A percentile compares a stretch with the other conserved stretches of the same genome.
Conservation (phyloP, 148 eudicot genomes). For the Arctostaphylos glauca region DNA sequence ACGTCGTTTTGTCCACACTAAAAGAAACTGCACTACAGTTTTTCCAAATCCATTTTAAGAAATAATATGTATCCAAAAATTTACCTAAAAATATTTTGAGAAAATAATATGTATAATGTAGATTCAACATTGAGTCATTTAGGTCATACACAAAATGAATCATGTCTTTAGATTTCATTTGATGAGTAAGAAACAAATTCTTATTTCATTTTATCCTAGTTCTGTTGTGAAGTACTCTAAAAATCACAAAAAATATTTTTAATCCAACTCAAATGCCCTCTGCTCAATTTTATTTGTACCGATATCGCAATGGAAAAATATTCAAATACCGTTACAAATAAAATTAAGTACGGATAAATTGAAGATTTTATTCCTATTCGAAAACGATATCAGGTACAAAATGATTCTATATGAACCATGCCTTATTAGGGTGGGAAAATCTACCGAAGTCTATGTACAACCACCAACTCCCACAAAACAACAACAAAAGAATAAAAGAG, state of each 20-base stretch:
- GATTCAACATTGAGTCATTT: neutral
- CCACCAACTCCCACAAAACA: neutral
- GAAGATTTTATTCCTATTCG: neutral
- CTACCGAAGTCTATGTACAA: conserved; percentile 3
- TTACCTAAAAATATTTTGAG: neutral
- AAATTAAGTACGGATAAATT: neutral
- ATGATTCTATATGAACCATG: neutral
- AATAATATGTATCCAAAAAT: neutral
- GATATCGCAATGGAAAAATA: too few relatives aligned
- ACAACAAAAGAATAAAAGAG: neutral
- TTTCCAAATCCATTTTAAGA: too few relatives aligned
- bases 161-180: neutral
- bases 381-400: neutral
- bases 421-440: neutral
- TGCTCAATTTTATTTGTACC: too few relatives aligned
- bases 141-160: neutral
- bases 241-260: neutral
- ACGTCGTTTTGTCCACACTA: too few relatives aligned
- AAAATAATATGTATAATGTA: neutral
- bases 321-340: neutral
- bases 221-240: neutral
- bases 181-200: neutral
- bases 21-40: too few relatives aligned
- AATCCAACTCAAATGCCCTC: too few relatives aligned
- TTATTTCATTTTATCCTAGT: neutral